Percentiles rank a stretch among this genome's conserved stretches.
These are phyloP conservation scores for Panus rudis DNA, from an alignment of 768 basidiomycete genomes.

Conservation along the genomic window DNA sequence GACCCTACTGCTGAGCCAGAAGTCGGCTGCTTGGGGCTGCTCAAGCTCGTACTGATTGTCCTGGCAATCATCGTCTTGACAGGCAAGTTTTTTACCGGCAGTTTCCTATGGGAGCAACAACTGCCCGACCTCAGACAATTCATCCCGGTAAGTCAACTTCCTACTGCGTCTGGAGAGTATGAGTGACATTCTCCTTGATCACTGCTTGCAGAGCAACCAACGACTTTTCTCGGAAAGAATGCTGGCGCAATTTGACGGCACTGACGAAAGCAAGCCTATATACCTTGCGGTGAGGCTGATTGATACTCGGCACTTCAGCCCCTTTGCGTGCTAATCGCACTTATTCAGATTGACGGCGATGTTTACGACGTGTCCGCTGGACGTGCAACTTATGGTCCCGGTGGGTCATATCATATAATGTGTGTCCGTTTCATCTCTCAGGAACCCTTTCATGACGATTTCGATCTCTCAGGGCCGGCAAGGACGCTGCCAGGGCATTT, in stretches of 20 bases:
- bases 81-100: slow-evolving; percentile 84
- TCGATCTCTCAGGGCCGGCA: slow-evolving; percentile 61
- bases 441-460: slow-evolving; percentile 4
- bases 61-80: slow-evolving; percentile 49
- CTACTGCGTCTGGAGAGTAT: slow-evolving; percentile 25
- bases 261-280: slow-evolving; percentile 53
- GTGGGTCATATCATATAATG: slow-evolving; percentile 77
- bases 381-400: slow-evolving; percentile 74
- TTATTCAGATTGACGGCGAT: slow-evolving; percentile 76
- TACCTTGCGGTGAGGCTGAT: slow-evolving; percentile 70
- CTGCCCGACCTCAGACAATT: slow-evolving; percentile 16
- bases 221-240: slow-evolving; percentile 68
- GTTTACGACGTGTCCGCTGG: slow-evolving; percentile 89
- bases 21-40: slow-evolving; percentile 53
- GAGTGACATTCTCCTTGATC: slow-evolving; percentile 15
- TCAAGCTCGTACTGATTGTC: slow-evolving; percentile 62
- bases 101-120: slow-evolving; percentile 73
- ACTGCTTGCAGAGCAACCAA: slow-evolving; percentile 44
- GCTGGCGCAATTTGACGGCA: slow-evolving; percentile 67
- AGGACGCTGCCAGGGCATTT: slow-evolving; percentile 88
- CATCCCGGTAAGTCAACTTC: slow-evolving; percentile 15
- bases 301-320: slow-evolving; percentile 1
- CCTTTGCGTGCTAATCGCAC: no score
- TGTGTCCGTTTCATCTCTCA: slow-evolving; percentile 27
- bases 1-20: slow-evolving; percentile 69